These are phyloP conservation scores for Curvularia verruculosa DNA, from an alignment of 2,329 filamentous ascomycete species.

Conservation along the genomic window DNA sequence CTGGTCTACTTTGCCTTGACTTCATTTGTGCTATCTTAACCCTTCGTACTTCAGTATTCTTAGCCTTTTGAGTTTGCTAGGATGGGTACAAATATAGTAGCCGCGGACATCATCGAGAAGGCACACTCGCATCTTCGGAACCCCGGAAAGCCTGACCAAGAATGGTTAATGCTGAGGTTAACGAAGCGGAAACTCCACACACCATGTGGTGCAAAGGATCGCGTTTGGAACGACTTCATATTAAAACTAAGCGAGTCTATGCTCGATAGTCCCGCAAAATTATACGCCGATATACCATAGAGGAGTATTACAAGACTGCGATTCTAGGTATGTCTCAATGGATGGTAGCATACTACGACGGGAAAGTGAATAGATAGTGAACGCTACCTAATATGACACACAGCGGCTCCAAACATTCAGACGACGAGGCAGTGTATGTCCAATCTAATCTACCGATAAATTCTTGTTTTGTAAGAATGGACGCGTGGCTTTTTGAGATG, in stretches of 20 bases:
- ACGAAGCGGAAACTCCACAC: not conserved
- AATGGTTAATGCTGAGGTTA: not conserved
- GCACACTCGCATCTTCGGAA: not conserved
- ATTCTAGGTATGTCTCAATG: not conserved
- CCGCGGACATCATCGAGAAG: not conserved
- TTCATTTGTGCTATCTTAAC: not conserved
- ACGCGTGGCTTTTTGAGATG: not conserved
- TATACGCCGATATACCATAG: not conserved
- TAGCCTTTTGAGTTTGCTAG: not conserved
- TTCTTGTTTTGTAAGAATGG: not conserved
- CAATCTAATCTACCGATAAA: not conserved
- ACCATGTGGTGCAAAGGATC: not conserved
- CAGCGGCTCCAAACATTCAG: not conserved
- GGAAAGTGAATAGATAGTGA: not conserved
- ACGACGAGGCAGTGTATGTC: not conserved
- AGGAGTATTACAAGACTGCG: not conserved
- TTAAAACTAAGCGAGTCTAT: not conserved
- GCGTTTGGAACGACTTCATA: not conserved
- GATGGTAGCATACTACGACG: not conserved
- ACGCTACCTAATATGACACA: not conserved
- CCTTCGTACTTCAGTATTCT: not conserved
- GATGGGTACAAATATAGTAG: not conserved
- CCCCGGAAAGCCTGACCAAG: not conserved
- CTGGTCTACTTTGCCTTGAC: not conserved
- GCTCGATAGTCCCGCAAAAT: too few species aligned